A percentile compares a stretch with the other conserved stretches of the same genome.
These are phyloP conservation scores for Tritrichomonas musculus DNA, from an alignment of 208 protist species.

Conservation along the genomic window DNA sequence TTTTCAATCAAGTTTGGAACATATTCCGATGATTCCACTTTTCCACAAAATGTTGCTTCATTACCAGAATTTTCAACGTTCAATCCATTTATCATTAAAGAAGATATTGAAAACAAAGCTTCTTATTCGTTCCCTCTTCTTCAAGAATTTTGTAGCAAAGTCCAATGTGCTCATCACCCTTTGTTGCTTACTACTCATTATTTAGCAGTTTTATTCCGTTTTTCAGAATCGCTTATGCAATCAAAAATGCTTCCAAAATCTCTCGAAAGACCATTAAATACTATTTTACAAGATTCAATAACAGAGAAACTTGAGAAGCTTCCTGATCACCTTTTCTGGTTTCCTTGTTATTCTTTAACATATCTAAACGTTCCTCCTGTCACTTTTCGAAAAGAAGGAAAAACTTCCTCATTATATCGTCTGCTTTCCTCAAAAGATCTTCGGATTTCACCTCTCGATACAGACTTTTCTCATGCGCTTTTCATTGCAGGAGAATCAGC, in stretches of 20 bases:
- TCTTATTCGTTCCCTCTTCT: neutral
- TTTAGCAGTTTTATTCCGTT: neutral
- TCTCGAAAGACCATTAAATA: neutral
- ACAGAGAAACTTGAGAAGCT: neutral
- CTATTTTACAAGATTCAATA: neutral
- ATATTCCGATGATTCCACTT: neutral
- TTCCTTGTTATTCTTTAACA: neutral
- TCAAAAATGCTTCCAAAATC: neutral
- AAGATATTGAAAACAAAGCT: neutral
- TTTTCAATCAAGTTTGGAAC: neutral
- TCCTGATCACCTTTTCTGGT: neutral
- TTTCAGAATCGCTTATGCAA: neutral
- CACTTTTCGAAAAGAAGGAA: too few relatives aligned
- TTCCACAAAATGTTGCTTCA: neutral
- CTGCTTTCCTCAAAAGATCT: too few relatives aligned
- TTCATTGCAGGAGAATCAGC: too few relatives aligned
- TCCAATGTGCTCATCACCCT: conserved; percentile 24
- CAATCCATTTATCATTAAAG: neutral
- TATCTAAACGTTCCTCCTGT: neutral
- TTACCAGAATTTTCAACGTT: neutral
- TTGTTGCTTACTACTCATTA: neutral
- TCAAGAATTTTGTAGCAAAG: neutral
- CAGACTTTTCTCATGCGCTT: too few relatives aligned
- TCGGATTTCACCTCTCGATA: too few relatives aligned
- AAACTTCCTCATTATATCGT: too few relatives aligned